Conservation (phyloP, 2,329 filamentous ascomycete genomes). For the Knoxdaviesia capensis region DNA sequence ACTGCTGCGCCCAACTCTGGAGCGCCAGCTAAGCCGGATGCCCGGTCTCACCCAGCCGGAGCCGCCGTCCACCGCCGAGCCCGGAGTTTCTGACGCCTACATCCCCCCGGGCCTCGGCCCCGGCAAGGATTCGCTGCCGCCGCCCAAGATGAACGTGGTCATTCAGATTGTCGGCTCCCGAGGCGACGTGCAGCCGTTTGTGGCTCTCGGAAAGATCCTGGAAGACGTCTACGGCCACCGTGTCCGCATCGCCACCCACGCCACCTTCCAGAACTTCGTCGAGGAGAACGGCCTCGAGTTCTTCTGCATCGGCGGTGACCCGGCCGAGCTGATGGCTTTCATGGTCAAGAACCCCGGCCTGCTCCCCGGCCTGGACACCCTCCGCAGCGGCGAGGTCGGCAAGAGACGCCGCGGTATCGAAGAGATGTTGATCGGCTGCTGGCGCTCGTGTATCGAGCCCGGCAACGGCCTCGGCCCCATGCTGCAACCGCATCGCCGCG, state of each 20-base stretch:
- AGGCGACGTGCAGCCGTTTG: constrained; percentile 58
- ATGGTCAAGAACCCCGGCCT: constrained; percentile 82
- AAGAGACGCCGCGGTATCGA: constrained; percentile 56
- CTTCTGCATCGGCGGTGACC: constrained; percentile 58
- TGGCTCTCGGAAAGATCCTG: constrained; percentile 46
- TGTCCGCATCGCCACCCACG: constrained; percentile 54
- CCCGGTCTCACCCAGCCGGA: constrained; percentile 14
- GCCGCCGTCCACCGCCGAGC: constrained; percentile 9
- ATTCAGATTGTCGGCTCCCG: constrained; percentile 58
- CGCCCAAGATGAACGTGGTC: constrained; percentile 45
- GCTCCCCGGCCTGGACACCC: constrained; percentile 61
- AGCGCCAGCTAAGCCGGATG: constrained; percentile 22
- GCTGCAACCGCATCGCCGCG: constrained; percentile 22
- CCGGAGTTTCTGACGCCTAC: constrained; percentile 42
- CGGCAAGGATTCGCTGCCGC: constrained; percentile 32
- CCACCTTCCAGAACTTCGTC: constrained; percentile 47
- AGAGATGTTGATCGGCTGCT: constrained; percentile 67
- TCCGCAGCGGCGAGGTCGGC: constrained; percentile 58
- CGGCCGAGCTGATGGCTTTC: constrained; percentile 62
- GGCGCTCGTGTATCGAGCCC: constrained; percentile 67
- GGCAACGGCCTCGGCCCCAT: constrained; percentile 42
- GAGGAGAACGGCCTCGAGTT: constrained; percentile 55
- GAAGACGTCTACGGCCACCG: constrained; percentile 47
- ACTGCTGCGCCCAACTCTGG: constrained; percentile 44
- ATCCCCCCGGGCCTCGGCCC: constrained; percentile 55